Evolutionary conservation across 345 rosid genomes (phyloP).

Genomic region (Populus simonii): DNA sequence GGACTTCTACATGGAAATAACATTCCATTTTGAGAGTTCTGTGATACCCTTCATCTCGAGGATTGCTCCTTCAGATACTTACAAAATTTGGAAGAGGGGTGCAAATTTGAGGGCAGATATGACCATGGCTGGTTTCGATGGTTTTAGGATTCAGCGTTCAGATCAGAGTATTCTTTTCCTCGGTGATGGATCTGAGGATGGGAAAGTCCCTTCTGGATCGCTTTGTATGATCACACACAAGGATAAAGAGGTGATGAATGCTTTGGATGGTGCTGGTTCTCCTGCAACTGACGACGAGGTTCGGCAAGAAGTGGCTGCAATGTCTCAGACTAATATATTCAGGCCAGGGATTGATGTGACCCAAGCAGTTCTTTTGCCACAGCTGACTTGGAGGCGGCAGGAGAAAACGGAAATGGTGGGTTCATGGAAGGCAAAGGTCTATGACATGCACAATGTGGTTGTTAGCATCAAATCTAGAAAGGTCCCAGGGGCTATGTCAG

Average conservation of each 20-base stretch:
- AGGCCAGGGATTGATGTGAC: slow-evolving; percentile 97
- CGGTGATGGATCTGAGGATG: slow-evolving; percentile 92
- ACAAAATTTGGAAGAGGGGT: slow-evolving; percentile 91
- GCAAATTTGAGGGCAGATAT: slow-evolving; percentile 94
- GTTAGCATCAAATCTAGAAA: slow-evolving; percentile 88
- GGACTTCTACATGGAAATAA: slow-evolving; percentile 95
- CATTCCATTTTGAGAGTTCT: slow-evolving; percentile 91
- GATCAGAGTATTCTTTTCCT: slow-evolving; percentile 93
- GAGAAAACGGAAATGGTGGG: slow-evolving; percentile 92
- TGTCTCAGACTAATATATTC: slow-evolving; percentile 87
- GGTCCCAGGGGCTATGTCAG: slow-evolving; percentile 94
- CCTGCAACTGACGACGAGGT: slow-evolving; percentile 81
- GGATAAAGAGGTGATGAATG: slow-evolving; percentile 92
- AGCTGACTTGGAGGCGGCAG: slow-evolving; percentile 89
- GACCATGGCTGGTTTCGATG: slow-evolving; percentile 98
- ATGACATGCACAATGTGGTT: slow-evolving; percentile 96
- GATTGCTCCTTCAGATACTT: slow-evolving; percentile 95
- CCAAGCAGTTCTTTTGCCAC: slow-evolving; percentile 84
- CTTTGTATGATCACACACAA: slow-evolving; percentile 90
- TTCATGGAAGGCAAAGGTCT: slow-evolving; percentile 87
- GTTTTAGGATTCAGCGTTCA: slow-evolving; percentile 80
- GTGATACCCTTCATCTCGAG: slow-evolving; percentile 89
- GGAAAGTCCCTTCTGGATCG: slow-evolving; percentile 66
- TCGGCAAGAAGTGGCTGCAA: slow-evolving; percentile 77
- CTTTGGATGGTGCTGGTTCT: slow-evolving; percentile 86